Evolutionary conservation across 345 rosid species (phyloP).

Genomic region (Diplotaxis tenuifolia): DNA sequence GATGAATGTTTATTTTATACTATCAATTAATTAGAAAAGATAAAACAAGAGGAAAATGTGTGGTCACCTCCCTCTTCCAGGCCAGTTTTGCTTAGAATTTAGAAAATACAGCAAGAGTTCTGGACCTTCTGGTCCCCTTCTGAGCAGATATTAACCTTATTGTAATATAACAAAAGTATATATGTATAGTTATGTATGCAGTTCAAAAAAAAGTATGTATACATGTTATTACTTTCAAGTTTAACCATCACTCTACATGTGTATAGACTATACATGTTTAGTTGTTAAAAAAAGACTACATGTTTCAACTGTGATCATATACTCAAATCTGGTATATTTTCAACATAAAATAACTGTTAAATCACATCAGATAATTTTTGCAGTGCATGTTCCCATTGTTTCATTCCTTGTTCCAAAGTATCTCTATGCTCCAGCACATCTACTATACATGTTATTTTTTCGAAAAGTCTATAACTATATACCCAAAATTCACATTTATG

Average conservation of each 20-base stretch:
- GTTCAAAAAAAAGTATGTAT: too few relatives aligned
- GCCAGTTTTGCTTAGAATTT: conserved; percentile 11
- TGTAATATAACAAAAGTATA: too few relatives aligned
- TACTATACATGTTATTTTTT: not conserved
- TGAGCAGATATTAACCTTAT: not conserved
- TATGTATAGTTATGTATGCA: too few relatives aligned
- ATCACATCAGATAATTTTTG: not conserved
- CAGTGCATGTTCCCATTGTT: not conserved
- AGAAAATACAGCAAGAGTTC: conserved; percentile 9
- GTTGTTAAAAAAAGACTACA: too few relatives aligned
- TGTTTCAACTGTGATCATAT: not conserved
- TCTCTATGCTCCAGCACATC: not conserved
- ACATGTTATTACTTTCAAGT: not conserved
- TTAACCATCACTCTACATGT: not conserved
- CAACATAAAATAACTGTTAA: not conserved
- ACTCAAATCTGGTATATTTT: not conserved
- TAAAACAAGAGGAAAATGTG: not conserved
- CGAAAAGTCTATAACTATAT: not conserved
- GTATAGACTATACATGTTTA: not conserved
- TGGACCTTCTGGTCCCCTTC: conserved; percentile 38
- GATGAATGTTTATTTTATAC: not conserved
- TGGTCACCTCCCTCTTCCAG: conserved; percentile 14
- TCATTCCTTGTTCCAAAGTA: not conserved
- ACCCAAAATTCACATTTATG: not conserved
- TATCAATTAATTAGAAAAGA: not conserved